Evolutionary conservation across 1,139 yeast genomes (phyloP).

Genomic region (Eremothecium coryli): DNA sequence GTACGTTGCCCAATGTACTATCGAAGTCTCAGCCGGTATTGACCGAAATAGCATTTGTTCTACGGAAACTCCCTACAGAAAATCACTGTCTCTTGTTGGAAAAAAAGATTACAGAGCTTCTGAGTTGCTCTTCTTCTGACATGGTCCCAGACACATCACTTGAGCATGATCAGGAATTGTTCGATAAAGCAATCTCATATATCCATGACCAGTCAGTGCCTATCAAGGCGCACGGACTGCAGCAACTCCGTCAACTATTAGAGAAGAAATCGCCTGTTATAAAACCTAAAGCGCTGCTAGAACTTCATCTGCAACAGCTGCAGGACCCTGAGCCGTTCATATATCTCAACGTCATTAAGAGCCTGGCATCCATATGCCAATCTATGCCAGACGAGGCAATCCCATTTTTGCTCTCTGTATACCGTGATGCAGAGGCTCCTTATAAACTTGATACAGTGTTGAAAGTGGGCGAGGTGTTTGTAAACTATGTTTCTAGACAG

Average conservation of each 20-base stretch:
- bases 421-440: constrained; percentile 27
- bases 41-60: constrained; percentile 9
- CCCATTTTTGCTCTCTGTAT: constrained; percentile 36
- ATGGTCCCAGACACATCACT: constrained; percentile 9
- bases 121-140: constrained; percentile 6
- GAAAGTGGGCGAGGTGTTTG: constrained; percentile 71
- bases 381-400: constrained; percentile 37
- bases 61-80: constrained; percentile 7
- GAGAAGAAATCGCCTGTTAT: constrained; percentile 43
- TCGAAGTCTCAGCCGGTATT: constrained; percentile 4
- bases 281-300: constrained; percentile 45
- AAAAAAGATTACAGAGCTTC: constrained; percentile 7
- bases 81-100: constrained; percentile 13
- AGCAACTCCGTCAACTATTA: constrained; percentile 51
- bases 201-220: constrained; percentile 77
- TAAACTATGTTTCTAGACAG: constrained; percentile 45
- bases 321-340: constrained; percentile 79
- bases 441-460: constrained; percentile 52
- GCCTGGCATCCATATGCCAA: constrained; percentile 52
- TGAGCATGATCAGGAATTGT: constrained; percentile 29
- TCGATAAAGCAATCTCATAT: constrained; percentile 52
- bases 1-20: constrained; percentile 24
- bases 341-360: constrained; percentile 74
- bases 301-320: constrained; percentile 55
- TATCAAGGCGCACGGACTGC: constrained; percentile 77